phyloP scores from a whole-genome alignment of 441 rosid genomes.

The Erodium moschatum region DNA sequence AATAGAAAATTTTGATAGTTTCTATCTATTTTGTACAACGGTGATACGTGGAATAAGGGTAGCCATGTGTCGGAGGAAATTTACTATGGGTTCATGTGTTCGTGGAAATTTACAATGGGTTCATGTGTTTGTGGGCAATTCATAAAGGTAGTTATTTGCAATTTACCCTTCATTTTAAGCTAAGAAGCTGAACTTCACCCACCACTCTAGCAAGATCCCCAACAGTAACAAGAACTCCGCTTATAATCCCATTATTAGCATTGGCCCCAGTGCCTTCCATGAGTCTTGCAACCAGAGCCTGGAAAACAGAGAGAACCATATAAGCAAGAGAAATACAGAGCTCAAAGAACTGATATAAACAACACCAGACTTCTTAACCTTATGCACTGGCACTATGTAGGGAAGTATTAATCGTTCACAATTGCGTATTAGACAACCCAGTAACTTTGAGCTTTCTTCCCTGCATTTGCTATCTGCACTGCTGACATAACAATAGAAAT shows the following conservation, averaged over 20 bases:
- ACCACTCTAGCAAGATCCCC: conserved; percentile 99
- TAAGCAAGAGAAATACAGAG: conserved; percentile 12
- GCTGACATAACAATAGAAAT: conserved; percentile 50
- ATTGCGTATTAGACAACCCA: conserved; percentile 95
- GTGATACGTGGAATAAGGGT: too few relatives aligned
- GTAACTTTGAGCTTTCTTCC: conserved; percentile 97
- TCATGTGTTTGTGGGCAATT: too few relatives aligned
- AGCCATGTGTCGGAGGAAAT: too few relatives aligned
- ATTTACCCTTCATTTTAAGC: background rate
- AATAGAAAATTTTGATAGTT: too few relatives aligned
- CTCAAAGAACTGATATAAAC: conserved; percentile 19
- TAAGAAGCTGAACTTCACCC: conserved; percentile 28
- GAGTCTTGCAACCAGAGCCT: conserved; percentile 99
- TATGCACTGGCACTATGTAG: conserved; percentile 90
- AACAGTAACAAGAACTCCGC: conserved; percentile 97
- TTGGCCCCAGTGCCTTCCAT: conserved; percentile 77
- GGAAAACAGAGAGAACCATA: conserved; percentile 26
- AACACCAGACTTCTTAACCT: conserved; percentile 45
- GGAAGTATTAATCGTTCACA: conserved; percentile 94
- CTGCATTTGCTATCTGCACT: conserved; percentile 98
- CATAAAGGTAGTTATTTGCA: background rate
- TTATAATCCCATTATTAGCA: conserved; percentile 82
- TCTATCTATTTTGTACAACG: too few relatives aligned
- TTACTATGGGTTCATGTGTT: too few relatives aligned
- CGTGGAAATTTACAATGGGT: too few relatives aligned